Conservation (phyloP, 257 asterid species). For the Penstemon barbatus region DNA sequence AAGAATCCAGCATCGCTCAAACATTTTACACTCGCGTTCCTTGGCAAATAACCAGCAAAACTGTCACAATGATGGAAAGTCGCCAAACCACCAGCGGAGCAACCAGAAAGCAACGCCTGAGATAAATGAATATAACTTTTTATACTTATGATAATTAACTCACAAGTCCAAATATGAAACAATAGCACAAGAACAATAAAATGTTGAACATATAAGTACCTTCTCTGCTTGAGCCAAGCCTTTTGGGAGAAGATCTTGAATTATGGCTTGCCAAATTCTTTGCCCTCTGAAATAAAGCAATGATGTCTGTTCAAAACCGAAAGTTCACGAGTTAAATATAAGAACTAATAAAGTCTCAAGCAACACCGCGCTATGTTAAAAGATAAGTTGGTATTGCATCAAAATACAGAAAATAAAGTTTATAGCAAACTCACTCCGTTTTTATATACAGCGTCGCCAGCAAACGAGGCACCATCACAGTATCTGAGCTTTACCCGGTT, state of each 20-base stretch:
- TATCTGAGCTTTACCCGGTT: slow-evolving; percentile 91
- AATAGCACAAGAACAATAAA: not conserved
- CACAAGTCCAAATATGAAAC: not conserved
- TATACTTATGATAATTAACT: not conserved
- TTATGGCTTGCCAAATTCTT: slow-evolving; percentile 81
- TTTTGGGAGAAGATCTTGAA: slow-evolving; percentile 83
- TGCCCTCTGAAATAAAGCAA: slow-evolving; percentile 93
- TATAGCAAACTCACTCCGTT: slow-evolving; percentile 61
- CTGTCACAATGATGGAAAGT: slow-evolving; percentile 83
- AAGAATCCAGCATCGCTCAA: slow-evolving; percentile 94
- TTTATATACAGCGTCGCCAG: slow-evolving; percentile 65
- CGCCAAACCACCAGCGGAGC: slow-evolving; percentile 97
- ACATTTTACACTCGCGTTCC: slow-evolving; percentile 83
- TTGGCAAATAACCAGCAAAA: slow-evolving; percentile 65
- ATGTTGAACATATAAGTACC: slow-evolving; percentile 37
- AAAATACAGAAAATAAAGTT: not conserved
- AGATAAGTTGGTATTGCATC: not conserved
- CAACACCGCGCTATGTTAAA: not conserved
- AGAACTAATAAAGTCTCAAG: slow-evolving; percentile 11
- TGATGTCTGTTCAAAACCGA: slow-evolving; percentile 60
- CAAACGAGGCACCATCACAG: slow-evolving; percentile 95
- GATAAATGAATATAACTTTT: not conserved
- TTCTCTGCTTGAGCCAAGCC: slow-evolving; percentile 70
- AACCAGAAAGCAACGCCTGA: slow-evolving; percentile 92
- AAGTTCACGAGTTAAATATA: slow-evolving; percentile 27